Evolutionary conservation across 2,329 filamentous ascomycete species (phyloP), one percentile per base, ranked within the genome.

Genomic region (Arthrinium puccinioides): DNA sequence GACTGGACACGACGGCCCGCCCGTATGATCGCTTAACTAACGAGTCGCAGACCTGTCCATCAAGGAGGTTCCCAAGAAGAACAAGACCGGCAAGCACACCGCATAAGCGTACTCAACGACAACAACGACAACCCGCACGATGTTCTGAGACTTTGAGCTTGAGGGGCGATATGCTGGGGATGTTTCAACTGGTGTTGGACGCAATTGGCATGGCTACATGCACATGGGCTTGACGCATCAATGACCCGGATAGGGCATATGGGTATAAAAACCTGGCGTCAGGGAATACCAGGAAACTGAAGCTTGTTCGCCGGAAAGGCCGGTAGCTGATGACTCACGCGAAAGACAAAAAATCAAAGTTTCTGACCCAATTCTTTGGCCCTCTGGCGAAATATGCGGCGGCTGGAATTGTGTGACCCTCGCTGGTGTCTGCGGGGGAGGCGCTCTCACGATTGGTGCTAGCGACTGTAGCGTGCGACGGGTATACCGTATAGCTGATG

Each of bases 231-330:
- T n/a, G 37, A 42, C 26, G 40, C 40, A 46, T 44, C 43, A 47
- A 47, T 46, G 41, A 31, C 47, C 45, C 48, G 48, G 45, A 45
- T 46, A 43, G 46, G 49, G 50, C 48, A 50, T 47, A 38, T 50
- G 50, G 47, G 54, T 53, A 51, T 48, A 46, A 45, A 62, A 56
- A 67, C 60, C 62, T 62, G 70, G 71, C 71, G 70, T 74, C 68
- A 68, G 63, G 66, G 68, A 65, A 69, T 67, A 69, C 63, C 64
- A 69, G 68, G 63, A 66, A 67, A 69, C 69, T 69, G 56, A 54
- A 50, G 49, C 52, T 52, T 51, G 46, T 54, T 53, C 53, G 55
- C 53, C 49, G 48, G 46, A 50, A 43, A 42, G 40, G 37, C 51
- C 51, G 53, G 50, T 49, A 50, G 47, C 53, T 44, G 52, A 52